Evolutionary conservation across 75 land plant species (phyloP), one percentile per base, ranked within the genome.

Genomic region (Larix kaempferi): DNA sequence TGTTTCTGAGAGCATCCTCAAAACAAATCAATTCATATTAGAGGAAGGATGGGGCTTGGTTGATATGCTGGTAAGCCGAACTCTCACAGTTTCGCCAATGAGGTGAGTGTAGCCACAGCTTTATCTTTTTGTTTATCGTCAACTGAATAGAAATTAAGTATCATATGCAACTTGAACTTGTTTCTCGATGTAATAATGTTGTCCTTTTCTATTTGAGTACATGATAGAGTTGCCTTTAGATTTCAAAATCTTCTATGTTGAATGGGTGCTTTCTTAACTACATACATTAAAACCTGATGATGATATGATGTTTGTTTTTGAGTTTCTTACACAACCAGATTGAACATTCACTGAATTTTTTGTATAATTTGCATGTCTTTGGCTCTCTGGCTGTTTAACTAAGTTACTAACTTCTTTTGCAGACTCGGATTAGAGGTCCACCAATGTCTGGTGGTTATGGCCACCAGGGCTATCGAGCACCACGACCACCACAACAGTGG

Each of bases 401-500:
- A 49, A 17, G 0, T 69, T 41, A 7, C 6, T 25, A 49, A 17
- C 0, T 69, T 41, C 35, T 41, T 41, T 35, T 69, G 72, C 78
- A 88, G 88, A 61, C 21, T 74, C 80, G 76, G 59, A 57, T 82
- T 29, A 90, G 81, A 79, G 84, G 79, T 54, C 81, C 87, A 57
- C 39, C 87, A 33, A 71, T 44, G 33, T 77, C 84, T 33, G 77
- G 84, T 41, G 80, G 80, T 12, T 85, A 84, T 52, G 76, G 74
- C 74, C 87, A 90, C 67, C 92, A 87, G 54, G 54, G 57, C 11
- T 81, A 77, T 65, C 89, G 87, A 25, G 80, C 86, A 1, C 87
- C 89, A 63, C 89, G 87, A 41, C 77, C 86, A 5, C 4, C 58
- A 56, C 54, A 79, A 22, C 89, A 86, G 58, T 90, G 92, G 92